Evolutionary conservation across 208 protist genomes (phyloP), one percentile per base, ranked within the genome.

Genomic region (Herpetomonas tarakana): DNA sequence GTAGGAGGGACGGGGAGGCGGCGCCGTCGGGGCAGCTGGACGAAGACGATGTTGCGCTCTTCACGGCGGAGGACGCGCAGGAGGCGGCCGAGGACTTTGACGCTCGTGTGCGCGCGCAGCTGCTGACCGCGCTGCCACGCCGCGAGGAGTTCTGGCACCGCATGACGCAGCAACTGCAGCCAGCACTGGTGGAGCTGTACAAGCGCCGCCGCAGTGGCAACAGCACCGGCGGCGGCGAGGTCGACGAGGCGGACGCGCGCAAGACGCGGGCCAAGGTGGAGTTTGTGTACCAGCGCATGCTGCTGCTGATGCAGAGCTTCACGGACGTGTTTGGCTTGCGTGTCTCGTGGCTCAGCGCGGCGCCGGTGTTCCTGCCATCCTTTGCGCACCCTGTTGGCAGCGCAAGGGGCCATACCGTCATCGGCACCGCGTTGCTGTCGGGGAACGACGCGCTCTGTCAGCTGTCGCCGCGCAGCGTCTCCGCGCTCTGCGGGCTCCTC

Each of bases 91-190:
- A 88, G 54, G 64, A 65, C 44, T 95, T 73, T 59, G 79, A 91
- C 58, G 82, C 83, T 18, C 73, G 86, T 46, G 74, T 96, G 21
- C 83, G 78, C 14, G 58, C 74, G 16, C 60, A 81, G 39, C 66
- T 96, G 2, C 63, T 84, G 19, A 70, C 74, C 4, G 68, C 80
- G 22, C 55, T 96, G 55, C 90, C 90, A 21, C 68, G 80, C 31
- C 81, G 84, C 41, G 86, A 96, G 66, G 90, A 96, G 62, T 96
- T 96, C 68, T 96, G 90, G 86, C 90, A 96, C 53, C 86, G 90
- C 57, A 84, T 93, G 77, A 93, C 90, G 2, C 90, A 96, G 71
- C 90, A 96, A 46, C 52, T 96, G 19, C 86, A 92, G 51, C 83
- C 73, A 6, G 61, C 70, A 44, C 64, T 92, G 53, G 14, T 69